Base-by-base conservation (phyloP, 805 yeast genomes). In the Lipomyces orientalis region DNA sequence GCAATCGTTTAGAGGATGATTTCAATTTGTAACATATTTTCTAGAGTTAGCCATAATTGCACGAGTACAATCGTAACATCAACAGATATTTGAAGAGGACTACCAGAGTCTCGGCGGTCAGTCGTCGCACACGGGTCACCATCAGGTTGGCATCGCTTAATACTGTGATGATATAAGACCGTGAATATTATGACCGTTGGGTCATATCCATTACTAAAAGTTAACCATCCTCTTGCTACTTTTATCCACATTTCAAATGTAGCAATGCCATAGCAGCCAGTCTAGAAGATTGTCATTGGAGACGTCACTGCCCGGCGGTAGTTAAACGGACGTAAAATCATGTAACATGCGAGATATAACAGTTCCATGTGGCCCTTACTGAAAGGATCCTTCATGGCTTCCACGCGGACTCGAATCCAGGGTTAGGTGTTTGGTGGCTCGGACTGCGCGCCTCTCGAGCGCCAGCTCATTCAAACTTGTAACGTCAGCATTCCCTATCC, bases 21-120 rank as follows among this genome's bases (percentile, higher is more conserved):
- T 25, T 43, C 49, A n/a, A 43, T 43, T 43, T 43, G 49, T 43
- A 43, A 43, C 22, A n/a, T 43, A 43, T 43, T 43, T 43, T n/a
- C 49, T 4, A 43, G n/a, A n/a, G n/a, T n/a, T 43, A 16, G 49
- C 22, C 22, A 43, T 16, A 16, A 16, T 43, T 43, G 25, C n/a
- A 16, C 49, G 22, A 43, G n/a, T 8, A 16, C 49, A n/a, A 22
- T 12, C 16, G 4, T 0, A 16, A 16, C 16, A n/a, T 43, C 49
- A n/a, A 16, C 16, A 8, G 22, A 16, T 16, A n/a, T 22, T 16
- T 6, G 22, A 43, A 43, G 16, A 16, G 22, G n/a, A 16, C 0
- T 22, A 7, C 0, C 49, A 7, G 49, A 16, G 22, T 16, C n/a
- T 43, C 22, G 43, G 43, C 43, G 43, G 10, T 2, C 4, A 37